Percentiles rank a stretch among this genome's conserved stretches.
These are phyloP conservation scores for Tilletia caries DNA, from an alignment of 1,284 basidiomycete species.

Conservation along the genomic window DNA sequence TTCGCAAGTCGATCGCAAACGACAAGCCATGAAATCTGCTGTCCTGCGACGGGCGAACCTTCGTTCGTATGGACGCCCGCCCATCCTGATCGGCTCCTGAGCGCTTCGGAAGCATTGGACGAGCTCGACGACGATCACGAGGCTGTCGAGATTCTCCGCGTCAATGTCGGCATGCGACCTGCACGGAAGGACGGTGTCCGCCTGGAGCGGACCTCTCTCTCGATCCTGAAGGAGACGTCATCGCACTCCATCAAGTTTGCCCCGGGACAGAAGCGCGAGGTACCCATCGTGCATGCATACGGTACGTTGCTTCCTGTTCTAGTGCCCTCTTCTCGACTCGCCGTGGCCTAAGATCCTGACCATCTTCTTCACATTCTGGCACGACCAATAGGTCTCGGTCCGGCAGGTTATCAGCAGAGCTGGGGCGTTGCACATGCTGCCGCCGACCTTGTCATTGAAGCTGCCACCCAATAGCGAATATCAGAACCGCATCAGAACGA, in stretches of 20 bases:
- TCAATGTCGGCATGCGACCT: slow-evolving; percentile 40
- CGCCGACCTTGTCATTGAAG: neutral
- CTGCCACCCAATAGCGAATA: neutral
- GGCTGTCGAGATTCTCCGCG: slow-evolving; percentile 24
- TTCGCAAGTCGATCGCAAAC: neutral
- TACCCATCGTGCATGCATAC: slow-evolving; percentile 13
- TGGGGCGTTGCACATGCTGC: slow-evolving; percentile 35
- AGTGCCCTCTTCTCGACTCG: neutral
- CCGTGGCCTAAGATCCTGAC: neutral
- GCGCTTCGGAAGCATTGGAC: neutral
- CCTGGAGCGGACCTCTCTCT: slow-evolving; percentile 19
- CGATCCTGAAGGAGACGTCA: neutral
- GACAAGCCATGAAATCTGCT: neutral
- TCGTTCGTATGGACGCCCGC: neutral
- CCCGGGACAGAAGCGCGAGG: neutral
- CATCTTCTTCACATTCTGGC: too few species aligned
- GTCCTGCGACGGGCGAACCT: neutral
- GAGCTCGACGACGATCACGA: neutral
- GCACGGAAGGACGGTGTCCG: slow-evolving; percentile 32
- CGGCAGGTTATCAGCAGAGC: slow-evolving; percentile 38
- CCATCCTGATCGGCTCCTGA: neutral
- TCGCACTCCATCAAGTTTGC: slow-evolving; percentile 1
- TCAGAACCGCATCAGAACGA: too few species aligned
- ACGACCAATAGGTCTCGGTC: slow-evolving; percentile 11
- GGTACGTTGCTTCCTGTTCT: too few species aligned